phyloP scores from a whole-genome alignment of 2,329 filamentous ascomycete species.

The Cercospora sojina region DNA sequence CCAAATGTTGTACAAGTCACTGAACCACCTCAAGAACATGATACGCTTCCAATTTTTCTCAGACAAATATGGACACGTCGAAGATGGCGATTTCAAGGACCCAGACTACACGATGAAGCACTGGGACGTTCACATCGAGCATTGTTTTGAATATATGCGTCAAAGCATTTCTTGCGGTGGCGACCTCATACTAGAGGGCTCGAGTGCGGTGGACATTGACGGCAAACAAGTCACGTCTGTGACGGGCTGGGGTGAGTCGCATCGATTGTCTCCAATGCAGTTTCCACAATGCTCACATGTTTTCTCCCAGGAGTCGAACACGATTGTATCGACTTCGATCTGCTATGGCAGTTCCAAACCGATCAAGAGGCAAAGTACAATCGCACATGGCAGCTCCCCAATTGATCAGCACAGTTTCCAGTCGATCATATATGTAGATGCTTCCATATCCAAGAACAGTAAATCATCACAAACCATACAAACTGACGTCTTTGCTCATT shows the following conservation, averaged over 20 bases:
- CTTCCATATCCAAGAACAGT: neutral
- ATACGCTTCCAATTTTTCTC: neutral
- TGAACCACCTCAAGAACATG: neutral
- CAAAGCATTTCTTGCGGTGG: neutral
- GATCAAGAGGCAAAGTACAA: neutral
- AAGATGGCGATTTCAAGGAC: neutral
- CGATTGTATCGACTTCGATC: neutral
- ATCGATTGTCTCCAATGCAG: neutral
- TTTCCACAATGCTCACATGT: neutral
- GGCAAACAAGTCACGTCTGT: neutral
- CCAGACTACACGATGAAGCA: neutral
- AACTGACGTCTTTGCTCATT: neutral
- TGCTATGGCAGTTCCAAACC: neutral
- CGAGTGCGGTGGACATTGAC: neutral
- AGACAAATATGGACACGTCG: neutral
- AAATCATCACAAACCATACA: neutral
- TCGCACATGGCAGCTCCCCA: neutral
- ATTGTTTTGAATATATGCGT: neutral
- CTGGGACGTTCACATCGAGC: neutral
- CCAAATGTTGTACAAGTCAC: neutral
- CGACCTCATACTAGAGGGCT: neutral
- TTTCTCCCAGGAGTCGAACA: neutral
- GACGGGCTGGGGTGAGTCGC: neutral
- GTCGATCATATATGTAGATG: neutral
- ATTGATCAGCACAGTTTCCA: neutral